Percentiles rank a stretch among this genome's conserved stretches.
These are phyloP conservation scores for Penicillium longicatenatum DNA, from an alignment of 495 filamentous ascomycete genomes.

Conservation along the genomic window DNA sequence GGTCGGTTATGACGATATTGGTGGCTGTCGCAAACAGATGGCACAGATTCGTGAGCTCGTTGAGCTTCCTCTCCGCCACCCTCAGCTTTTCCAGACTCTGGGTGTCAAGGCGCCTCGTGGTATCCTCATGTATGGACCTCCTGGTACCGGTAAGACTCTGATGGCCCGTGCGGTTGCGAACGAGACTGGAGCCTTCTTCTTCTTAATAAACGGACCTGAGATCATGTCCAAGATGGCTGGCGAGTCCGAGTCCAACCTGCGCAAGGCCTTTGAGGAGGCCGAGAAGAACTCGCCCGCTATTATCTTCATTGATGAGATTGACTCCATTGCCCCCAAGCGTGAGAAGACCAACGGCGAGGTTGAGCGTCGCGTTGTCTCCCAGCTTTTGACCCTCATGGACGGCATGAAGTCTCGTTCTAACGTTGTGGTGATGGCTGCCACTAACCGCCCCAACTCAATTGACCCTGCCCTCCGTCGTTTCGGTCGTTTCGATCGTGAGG, in stretches of 20 bases:
- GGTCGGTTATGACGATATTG: slow-evolving; percentile 98
- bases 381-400: slow-evolving; percentile 97
- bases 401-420: slow-evolving; percentile 99
- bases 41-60: slow-evolving; percentile 98
- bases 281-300: slow-evolving; percentile 99
- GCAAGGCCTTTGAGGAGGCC: slow-evolving; percentile 97
- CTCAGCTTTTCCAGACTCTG: slow-evolving; percentile 99
- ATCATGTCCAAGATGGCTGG: slow-evolving; percentile 99
- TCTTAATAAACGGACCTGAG: slow-evolving; percentile 97
- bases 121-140: slow-evolving; percentile 96
- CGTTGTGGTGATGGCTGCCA: slow-evolving; percentile 98
- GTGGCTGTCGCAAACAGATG: slow-evolving; percentile 99
- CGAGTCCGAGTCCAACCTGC: slow-evolving; percentile 96
- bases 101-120: slow-evolving; percentile 99
- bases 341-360: slow-evolving; percentile 99
- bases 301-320: slow-evolving; percentile 99
- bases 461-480: slow-evolving; percentile 93
- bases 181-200: slow-evolving; percentile 98
- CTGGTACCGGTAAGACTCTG: slow-evolving; percentile 97
- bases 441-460: slow-evolving; percentile 95
- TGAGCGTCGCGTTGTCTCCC: slow-evolving; percentile 96
- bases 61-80: slow-evolving; percentile 92
- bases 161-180: slow-evolving; percentile 99
- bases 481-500: slow-evolving; percentile 97
- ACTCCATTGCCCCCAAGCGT: slow-evolving; percentile 98